These are phyloP conservation scores for Annulohypoxylon moriforme DNA, from an alignment of 495 filamentous ascomycete species.

Conservation along the genomic window DNA sequence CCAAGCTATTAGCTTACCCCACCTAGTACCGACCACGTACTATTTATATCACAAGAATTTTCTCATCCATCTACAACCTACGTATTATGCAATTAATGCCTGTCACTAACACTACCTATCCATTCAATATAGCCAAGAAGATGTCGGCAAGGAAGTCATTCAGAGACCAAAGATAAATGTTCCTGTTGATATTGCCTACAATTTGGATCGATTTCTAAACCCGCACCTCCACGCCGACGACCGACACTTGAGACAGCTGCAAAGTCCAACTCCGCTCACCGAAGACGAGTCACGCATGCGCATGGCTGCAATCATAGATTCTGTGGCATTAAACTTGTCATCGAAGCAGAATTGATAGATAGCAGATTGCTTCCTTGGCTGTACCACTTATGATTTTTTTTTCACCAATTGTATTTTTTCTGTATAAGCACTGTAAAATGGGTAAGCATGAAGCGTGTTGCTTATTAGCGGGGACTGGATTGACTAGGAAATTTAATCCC, in stretches of 20 bases:
- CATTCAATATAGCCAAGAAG: constrained; percentile 29
- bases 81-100: too few species aligned
- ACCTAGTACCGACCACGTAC: too few species aligned
- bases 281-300: constrained; percentile 44
- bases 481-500: background rate
- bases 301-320: constrained; percentile 42
- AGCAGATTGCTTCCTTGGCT: background rate
- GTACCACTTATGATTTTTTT: background rate
- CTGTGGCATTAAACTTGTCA: constrained; percentile 16
- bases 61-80: too few species aligned
- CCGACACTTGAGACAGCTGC: constrained; percentile 35
- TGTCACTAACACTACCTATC: background rate
- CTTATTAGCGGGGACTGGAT: constrained; percentile 9
- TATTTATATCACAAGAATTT: background rate
- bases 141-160: constrained; percentile 15
- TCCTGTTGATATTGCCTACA: constrained; percentile 43
- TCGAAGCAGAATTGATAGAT: constrained; percentile 23
- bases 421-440: background rate
- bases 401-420: background rate
- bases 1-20: too few species aligned
- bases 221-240: constrained; percentile 46
- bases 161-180: constrained; percentile 41
- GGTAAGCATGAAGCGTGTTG: too few species aligned
- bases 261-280: constrained; percentile 40
- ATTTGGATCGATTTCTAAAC: constrained; percentile 45